A percentile compares a stretch with the other conserved stretches of the same genome.
These are phyloP conservation scores for Penicillium sp. DNA, from an alignment of 2,329 filamentous ascomycete species.

Conservation along the genomic window DNA sequence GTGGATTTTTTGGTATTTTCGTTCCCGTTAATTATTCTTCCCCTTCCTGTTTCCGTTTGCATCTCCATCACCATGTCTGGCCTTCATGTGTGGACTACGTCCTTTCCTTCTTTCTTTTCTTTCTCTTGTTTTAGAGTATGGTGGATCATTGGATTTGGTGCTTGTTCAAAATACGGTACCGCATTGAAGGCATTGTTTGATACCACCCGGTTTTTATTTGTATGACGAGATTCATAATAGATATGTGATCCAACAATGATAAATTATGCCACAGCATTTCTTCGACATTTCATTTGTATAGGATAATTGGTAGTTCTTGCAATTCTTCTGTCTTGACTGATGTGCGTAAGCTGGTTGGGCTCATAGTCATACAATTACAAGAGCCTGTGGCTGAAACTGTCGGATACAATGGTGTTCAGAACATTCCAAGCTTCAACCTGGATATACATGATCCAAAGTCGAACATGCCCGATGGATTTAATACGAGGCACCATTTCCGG, in stretches of 20 bases:
- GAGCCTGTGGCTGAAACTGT: too few relatives aligned
- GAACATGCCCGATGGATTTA: too few relatives aligned
- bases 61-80: background rate
- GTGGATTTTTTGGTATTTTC: background rate
- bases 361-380: too few relatives aligned
- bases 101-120: background rate
- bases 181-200: background rate
- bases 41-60: background rate
- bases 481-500: too few relatives aligned
- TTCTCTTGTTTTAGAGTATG: background rate
- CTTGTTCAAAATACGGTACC: background rate
- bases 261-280: background rate
- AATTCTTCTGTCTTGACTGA: too few relatives aligned
- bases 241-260: conserved; percentile 8
- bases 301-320: too few relatives aligned
- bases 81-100: background rate
- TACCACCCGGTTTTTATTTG: conserved; percentile 7
- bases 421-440: too few relatives aligned
- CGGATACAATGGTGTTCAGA: too few relatives aligned
- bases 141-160: background rate
- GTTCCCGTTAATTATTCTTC: background rate
- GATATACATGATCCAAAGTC: too few relatives aligned
- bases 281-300: background rate
- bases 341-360: too few relatives aligned
- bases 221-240: conserved; percentile 12